These are phyloP conservation scores for Tricholoma flavovirens DNA, from an alignment of 768 basidiomycete species.

Conservation along the genomic window DNA sequence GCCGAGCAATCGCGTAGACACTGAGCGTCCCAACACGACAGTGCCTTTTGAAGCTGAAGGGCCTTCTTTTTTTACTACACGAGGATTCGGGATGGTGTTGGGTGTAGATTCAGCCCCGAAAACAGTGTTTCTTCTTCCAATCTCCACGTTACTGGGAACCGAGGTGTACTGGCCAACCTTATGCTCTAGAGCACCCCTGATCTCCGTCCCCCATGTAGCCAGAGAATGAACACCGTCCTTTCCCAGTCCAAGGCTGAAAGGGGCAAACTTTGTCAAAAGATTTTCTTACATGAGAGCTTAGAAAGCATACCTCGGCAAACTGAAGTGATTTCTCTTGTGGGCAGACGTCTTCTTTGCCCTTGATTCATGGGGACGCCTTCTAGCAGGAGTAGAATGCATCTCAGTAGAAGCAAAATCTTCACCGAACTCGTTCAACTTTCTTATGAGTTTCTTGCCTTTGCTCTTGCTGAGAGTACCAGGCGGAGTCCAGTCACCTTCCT, in stretches of 20 bases:
- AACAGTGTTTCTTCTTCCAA: constrained; percentile 42
- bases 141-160: constrained; percentile 35
- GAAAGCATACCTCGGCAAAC: constrained; percentile 55
- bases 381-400: constrained; percentile 58
- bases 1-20: constrained; percentile 40
- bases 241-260: constrained; percentile 53
- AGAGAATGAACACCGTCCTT: constrained; percentile 51
- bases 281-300: not conserved
- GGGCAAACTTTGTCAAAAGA: not conserved
- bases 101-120: constrained; percentile 37
- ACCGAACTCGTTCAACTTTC: constrained; percentile 38
- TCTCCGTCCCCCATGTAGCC: constrained; percentile 48
- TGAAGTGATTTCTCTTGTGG: constrained; percentile 60
- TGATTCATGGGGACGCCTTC: constrained; percentile 23
- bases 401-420: constrained; percentile 52
- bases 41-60: constrained; percentile 6
- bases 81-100: constrained; percentile 28
- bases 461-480: constrained; percentile 36
- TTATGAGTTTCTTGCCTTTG: constrained; percentile 31
- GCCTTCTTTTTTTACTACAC: constrained; percentile 33
- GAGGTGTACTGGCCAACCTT: constrained; percentile 35
- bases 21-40: constrained; percentile 25
- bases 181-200: constrained; percentile 43
- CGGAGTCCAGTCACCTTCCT: constrained; percentile 37
- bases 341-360: constrained; percentile 39